Base-by-base conservation (phyloP, 768 basidiomycete species). In the Auricularia sp. region DNA sequence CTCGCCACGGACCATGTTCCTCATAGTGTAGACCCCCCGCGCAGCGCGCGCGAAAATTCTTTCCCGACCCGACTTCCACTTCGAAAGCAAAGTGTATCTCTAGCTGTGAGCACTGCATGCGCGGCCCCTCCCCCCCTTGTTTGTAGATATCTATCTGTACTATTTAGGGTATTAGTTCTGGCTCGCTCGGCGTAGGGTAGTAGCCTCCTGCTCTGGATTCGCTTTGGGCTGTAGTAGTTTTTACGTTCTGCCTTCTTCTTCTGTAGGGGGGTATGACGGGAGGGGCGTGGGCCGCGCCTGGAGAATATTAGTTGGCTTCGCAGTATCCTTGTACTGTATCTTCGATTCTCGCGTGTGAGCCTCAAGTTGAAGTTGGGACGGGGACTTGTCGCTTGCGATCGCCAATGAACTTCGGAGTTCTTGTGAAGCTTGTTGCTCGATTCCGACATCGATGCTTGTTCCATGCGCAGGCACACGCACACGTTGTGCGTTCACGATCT, bases 21-120 rank as follows among this genome's bases (percentile, higher is more conserved):
- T 21, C 18, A 42, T 59, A 59, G 29, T 23, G 11, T 59, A 59
- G 56, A 59, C 23, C 8, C 23, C 23, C 14, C 23, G 7, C 23
- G 56, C 11, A 12, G 56, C 56, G 56, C 12, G n/a, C 16, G 34
- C 56, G 14, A 23, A 33, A 33, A n/a, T 14, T 18, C 34, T 29
- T 29, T 14, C 34, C 56, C 23, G 29, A 11, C 33, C 56, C 23
- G 23, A 59, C 23, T 59, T 29, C 23, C 56, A 5, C 56, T 18
- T 7, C 7, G 18, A 10, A 29, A 33, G 23, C 23, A 59, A 12
- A 33, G 29, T 59, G 56, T 59, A 59, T 59, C 56, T 23, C 8
- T 59, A 59, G 56, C 56, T 59, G 56, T 59, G 56, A 59, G 56
- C 56, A 59, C 56, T 59, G 56, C 56, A 33, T 59, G 56, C 56